Conservation (phyloP, 2,329 filamentous ascomycete genomes). For the Paecilomyces formosus region DNA sequence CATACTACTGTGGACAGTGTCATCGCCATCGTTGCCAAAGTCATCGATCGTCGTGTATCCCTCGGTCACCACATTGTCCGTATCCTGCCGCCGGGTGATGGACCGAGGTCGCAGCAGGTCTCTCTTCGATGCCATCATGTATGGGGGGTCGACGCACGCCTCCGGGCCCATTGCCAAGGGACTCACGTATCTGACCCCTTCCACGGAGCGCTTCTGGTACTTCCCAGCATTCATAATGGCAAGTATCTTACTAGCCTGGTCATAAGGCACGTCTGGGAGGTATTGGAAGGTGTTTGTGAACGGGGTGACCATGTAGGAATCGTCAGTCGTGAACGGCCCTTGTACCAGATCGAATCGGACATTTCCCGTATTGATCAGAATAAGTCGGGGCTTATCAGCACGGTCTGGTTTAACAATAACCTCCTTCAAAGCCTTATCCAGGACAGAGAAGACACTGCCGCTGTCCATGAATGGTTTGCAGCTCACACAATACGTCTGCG, state of each 20-base stretch:
- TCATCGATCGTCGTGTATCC: conserved; percentile 26
- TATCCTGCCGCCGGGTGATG: conserved; percentile 15
- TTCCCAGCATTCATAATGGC: conserved; percentile 17
- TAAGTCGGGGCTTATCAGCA: conserved; percentile 45
- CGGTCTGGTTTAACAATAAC: conserved; percentile 48
- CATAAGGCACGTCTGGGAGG: conserved; percentile 23
- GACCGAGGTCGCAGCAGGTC: conserved; percentile 7
- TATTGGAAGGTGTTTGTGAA: conserved; percentile 22
- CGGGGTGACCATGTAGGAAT: conserved; percentile 18
- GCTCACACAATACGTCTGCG: conserved; percentile 51
- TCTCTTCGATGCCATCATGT: conserved; percentile 4
- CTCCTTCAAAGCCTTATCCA: conserved; percentile 44
- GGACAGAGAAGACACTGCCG: conserved; percentile 49
- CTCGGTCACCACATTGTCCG: conserved; percentile 7
- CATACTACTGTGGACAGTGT: conserved; percentile 19
- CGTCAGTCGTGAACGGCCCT: conserved; percentile 51
- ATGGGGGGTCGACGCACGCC: conserved; percentile 12
- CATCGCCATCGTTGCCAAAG: conserved; percentile 26
- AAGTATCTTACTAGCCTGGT: conserved; percentile 19
- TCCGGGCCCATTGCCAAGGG: conserved; percentile 6
- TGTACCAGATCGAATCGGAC: conserved; percentile 57
- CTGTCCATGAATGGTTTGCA: conserved; percentile 48
- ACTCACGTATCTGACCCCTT: conserved; percentile 2
- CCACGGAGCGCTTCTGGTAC: conserved; percentile 17
- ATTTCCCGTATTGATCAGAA: conserved; percentile 54